phyloP scores from a whole-genome alignment of 1,284 basidiomycete species.

The Rhizoctonia solani region DNA sequence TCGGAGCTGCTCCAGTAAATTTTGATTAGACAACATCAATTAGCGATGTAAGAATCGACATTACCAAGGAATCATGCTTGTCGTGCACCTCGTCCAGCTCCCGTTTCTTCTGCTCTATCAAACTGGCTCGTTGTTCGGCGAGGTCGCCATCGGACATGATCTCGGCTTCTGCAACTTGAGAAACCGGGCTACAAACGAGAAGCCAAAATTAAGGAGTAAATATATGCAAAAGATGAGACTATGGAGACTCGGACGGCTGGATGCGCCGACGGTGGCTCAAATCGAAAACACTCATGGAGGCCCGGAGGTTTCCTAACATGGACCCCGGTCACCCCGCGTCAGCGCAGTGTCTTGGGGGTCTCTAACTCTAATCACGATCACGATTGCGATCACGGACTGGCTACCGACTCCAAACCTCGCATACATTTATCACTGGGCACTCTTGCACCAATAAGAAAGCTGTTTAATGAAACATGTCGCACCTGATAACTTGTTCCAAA shows the following conservation, averaged over 20 bases:
- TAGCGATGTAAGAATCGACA: slow-evolving; percentile 48
- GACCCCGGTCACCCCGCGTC: slow-evolving; percentile 15
- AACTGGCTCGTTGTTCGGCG: slow-evolving; percentile 45
- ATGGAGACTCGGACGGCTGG: not conserved
- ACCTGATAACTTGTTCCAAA: too few species aligned
- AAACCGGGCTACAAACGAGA: slow-evolving; percentile 14
- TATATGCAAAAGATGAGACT: not conserved
- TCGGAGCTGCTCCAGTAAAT: slow-evolving; percentile 57
- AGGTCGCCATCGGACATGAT: slow-evolving; percentile 23
- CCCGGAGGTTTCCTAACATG: slow-evolving; percentile 16
- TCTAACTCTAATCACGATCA: not conserved
- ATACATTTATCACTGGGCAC: too few species aligned
- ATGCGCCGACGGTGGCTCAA: slow-evolving; percentile 30
- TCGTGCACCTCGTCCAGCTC: slow-evolving; percentile 64
- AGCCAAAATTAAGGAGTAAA: not conserved
- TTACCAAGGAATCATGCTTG: slow-evolving; percentile 74
- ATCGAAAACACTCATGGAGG: slow-evolving; percentile 23
- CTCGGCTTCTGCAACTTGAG: slow-evolving; percentile 18
- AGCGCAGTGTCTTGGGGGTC: not conserved
- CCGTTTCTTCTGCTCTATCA: slow-evolving; percentile 61
- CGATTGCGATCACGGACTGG: too few species aligned
- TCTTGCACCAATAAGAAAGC: too few species aligned
- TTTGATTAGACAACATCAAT: not conserved
- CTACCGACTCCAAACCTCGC: too few species aligned
- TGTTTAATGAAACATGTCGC: too few species aligned